Evolutionary conservation across 2,329 filamentous ascomycete species (phyloP).

Genomic region (Paraphaeosphaeria minitans): DNA sequence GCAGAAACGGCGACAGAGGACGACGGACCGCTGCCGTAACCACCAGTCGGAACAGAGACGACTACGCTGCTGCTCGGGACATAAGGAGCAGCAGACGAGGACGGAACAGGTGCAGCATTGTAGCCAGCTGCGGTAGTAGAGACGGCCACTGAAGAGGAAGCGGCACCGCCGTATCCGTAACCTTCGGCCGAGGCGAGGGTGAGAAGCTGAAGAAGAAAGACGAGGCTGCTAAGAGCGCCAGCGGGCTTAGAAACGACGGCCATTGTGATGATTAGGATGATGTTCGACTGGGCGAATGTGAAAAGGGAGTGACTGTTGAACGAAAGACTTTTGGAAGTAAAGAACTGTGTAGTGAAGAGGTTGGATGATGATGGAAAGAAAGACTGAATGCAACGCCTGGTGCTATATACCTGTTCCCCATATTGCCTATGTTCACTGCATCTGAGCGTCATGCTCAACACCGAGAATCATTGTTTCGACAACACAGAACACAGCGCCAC

Average conservation of each 20-base stretch:
- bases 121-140: slow-evolving; percentile 7
- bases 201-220: slow-evolving; percentile 9
- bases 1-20: not conserved
- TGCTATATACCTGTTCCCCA: slow-evolving; percentile 6
- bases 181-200: slow-evolving; percentile 8
- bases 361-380: slow-evolving; percentile 4
- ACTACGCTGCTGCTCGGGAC: slow-evolving; percentile 1
- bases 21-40: slow-evolving; percentile 1
- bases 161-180: slow-evolving; percentile 11
- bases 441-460: slow-evolving; percentile 5
- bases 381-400: slow-evolving; percentile 1
- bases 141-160: slow-evolving; percentile 5
- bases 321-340: slow-evolving; percentile 5
- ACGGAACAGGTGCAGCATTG: slow-evolving; percentile 5
- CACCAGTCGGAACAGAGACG: slow-evolving; percentile 5
- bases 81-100: not conserved
- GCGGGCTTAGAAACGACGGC: slow-evolving; percentile 8
- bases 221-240: slow-evolving; percentile 11
- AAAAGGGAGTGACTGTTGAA: slow-evolving; percentile 3
- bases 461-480: slow-evolving; percentile 11
- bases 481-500: slow-evolving; percentile 2
- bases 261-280: slow-evolving; percentile 5
- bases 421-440: not conserved
- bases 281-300: slow-evolving; percentile 3
- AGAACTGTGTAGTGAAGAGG: slow-evolving; percentile 7